These are phyloP conservation scores for Eimeria falciformis DNA, from an alignment of 169 alveolate genomes.

Conservation along the genomic window DNA sequence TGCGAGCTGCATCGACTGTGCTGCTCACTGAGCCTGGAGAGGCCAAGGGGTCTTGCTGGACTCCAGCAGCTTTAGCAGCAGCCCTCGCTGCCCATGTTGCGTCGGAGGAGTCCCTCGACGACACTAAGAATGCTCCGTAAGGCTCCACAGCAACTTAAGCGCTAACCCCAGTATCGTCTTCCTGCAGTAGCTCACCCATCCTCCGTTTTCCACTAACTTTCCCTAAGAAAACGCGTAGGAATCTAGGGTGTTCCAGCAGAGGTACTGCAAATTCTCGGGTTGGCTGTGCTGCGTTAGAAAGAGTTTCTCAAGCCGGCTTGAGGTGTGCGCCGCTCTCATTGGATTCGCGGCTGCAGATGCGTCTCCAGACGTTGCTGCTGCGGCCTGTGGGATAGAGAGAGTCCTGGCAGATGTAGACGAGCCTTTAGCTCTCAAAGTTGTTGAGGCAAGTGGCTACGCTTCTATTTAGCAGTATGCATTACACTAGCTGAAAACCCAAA, in stretches of 20 bases:
- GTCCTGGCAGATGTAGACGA: conserved; percentile 31
- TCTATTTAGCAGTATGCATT: no score
- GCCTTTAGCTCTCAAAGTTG: neutral
- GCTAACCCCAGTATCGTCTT: no score
- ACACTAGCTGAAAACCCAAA: no score
- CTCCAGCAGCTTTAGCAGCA: conserved; percentile 26
- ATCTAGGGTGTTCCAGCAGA: no score
- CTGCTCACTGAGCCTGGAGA: conserved; percentile 11
- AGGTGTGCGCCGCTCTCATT: conserved; percentile 10
- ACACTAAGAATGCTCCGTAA: no score
- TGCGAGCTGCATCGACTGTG: neutral
- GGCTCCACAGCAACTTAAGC: no score
- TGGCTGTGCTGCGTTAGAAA: no score
- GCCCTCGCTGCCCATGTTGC: conserved; percentile 25
- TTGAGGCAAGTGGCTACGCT: conserved; percentile 24
- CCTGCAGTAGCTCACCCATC: no score
- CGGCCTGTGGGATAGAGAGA: conserved; percentile 33
- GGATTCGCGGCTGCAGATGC: conserved; percentile 51
- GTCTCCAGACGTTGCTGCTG: conserved; percentile 34
- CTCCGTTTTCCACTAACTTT: no score
- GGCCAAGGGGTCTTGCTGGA: conserved; percentile 25
- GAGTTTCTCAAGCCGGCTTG: neutral
- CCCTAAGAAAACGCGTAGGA: no score
- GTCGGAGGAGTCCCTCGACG: no score
- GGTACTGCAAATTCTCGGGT: no score